Conservation (phyloP, 192 early-diverging fungal genomes). For the Backusella luteola region DNA sequence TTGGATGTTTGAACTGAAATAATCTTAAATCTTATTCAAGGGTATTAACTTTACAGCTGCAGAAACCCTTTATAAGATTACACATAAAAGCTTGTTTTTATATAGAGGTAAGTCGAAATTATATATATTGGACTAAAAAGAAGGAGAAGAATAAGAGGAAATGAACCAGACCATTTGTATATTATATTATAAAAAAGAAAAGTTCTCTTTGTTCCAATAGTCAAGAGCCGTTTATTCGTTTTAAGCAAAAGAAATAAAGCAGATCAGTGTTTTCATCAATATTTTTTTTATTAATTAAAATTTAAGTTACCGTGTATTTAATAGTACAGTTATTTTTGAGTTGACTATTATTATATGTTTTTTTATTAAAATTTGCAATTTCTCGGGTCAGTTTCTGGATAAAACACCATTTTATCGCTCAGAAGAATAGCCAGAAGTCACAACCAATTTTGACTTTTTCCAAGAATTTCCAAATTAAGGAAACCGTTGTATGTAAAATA, state of each 20-base stretch:
- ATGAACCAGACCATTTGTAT: neutral
- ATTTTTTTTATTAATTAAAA: neutral
- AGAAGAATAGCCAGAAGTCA: neutral
- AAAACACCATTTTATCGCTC: neutral
- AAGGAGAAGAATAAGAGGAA: neutral
- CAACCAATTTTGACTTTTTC: neutral
- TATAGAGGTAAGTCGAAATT: neutral
- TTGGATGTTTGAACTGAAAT: neutral
- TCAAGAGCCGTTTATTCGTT: neutral
- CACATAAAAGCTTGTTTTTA: neutral
- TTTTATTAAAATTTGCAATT: neutral
- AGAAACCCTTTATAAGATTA: neutral
- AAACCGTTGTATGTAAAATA: constrained; percentile 2
- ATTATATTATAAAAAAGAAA: neutral
- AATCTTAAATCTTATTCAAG: neutral
- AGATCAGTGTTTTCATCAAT: neutral
- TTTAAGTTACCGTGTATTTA: neutral
- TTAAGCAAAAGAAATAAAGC: neutral
- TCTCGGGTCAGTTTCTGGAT: neutral
- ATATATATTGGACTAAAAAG: neutral
- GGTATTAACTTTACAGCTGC: neutral
- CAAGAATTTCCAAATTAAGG: neutral
- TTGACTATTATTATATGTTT: neutral
- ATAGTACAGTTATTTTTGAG: neutral
- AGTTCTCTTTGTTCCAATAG: neutral